phyloP scores from a whole-genome alignment of 148 eudicot species.

The Cornus suecica region DNA sequence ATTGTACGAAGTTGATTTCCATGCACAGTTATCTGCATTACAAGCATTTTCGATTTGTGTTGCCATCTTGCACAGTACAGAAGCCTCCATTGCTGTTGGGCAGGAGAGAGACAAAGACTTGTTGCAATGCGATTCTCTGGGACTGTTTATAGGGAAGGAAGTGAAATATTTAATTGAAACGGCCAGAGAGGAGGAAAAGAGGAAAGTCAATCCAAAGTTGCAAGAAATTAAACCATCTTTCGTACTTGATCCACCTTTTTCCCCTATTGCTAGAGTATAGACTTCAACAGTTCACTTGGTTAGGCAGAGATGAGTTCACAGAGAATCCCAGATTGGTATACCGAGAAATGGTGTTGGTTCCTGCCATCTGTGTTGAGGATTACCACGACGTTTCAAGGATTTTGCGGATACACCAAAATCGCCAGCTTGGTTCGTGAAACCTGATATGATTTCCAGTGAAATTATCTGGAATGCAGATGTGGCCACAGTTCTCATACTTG shows the following conservation, averaged over 20 bases:
- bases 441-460: not conserved
- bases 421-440: not conserved
- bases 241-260: slow-evolving; percentile 80
- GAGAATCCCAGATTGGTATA: not conserved
- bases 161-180: slow-evolving; percentile 57
- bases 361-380: not conserved
- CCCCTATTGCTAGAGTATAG: slow-evolving; percentile 86
- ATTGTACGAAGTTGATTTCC: slow-evolving; percentile 67
- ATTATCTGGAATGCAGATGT: not conserved
- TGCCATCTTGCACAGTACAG: slow-evolving; percentile 67
- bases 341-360: not conserved
- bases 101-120: slow-evolving; percentile 46
- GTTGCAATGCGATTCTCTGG: slow-evolving; percentile 49
- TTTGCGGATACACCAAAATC: not conserved
- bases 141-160: slow-evolving; percentile 62
- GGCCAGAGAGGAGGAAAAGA: slow-evolving; percentile 55
- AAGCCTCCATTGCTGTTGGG: slow-evolving; percentile 44
- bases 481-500: not conserved
- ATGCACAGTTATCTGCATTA: slow-evolving; percentile 67
- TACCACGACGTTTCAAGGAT: not conserved
- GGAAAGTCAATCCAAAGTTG: slow-evolving; percentile 30
- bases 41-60: slow-evolving; percentile 88
- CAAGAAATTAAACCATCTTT: slow-evolving; percentile 50
- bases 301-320: not conserved
- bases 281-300: not conserved